A percentile compares a stretch with the other conserved stretches of the same genome.
Conservation (phyloP, 2,329 filamentous ascomycete genomes). For the Diaporthe citrichinensis region DNA sequence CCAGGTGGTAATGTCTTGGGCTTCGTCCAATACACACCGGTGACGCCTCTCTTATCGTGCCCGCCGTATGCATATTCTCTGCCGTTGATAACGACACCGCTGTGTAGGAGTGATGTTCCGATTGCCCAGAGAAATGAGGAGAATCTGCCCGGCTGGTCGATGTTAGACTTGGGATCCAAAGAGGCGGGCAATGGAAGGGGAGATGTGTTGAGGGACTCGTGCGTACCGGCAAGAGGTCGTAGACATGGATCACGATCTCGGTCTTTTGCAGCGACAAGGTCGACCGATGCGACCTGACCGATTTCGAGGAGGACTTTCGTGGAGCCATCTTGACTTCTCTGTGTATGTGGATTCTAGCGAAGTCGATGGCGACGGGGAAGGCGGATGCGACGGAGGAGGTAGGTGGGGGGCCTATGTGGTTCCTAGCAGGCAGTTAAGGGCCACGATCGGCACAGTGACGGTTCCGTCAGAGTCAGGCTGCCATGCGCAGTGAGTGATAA, state of each 20-base stretch:
- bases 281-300: slow-evolving; percentile 67
- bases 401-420: slow-evolving; percentile 14
- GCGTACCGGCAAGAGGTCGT: slow-evolving; percentile 80
- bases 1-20: slow-evolving; percentile 81
- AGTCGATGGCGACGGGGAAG: not conserved
- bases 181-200: slow-evolving; percentile 2
- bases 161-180: slow-evolving; percentile 37
- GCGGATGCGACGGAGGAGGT: slow-evolving; percentile 12
- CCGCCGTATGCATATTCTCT: slow-evolving; percentile 89
- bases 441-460: slow-evolving; percentile 21
- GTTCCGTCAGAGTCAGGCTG: slow-evolving; percentile 9
- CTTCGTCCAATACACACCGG: slow-evolving; percentile 87
- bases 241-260: slow-evolving; percentile 82
- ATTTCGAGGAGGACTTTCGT: slow-evolving; percentile 57
- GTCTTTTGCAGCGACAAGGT: slow-evolving; percentile 80
- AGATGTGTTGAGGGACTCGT: slow-evolving; percentile 29
- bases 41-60: slow-evolving; percentile 78
- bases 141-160: slow-evolving; percentile 75
- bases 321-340: slow-evolving; percentile 55
- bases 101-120: slow-evolving; percentile 84
- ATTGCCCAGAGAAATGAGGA: slow-evolving; percentile 84
- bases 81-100: slow-evolving; percentile 84
- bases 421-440: slow-evolving; percentile 34
- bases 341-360: not conserved
- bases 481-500: slow-evolving; percentile 18